phyloP scores from a whole-genome alignment of 2,329 filamentous ascomycete genomes.

The Diaporthe australafricana region DNA sequence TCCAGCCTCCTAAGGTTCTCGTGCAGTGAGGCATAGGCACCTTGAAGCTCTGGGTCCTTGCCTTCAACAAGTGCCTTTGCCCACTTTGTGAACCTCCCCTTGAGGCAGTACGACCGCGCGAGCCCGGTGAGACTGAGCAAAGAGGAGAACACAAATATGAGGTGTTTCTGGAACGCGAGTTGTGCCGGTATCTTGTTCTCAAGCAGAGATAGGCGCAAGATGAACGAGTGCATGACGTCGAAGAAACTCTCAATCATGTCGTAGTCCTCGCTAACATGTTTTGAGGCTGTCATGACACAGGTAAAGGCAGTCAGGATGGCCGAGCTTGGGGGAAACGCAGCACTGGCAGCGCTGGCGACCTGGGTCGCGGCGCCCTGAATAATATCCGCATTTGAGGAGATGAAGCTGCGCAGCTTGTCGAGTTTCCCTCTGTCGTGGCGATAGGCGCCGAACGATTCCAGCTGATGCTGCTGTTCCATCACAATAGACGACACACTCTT shows the following conservation, averaged over 20 bases:
- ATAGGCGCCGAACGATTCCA: constrained; percentile 48
- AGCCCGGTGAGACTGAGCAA: constrained; percentile 36
- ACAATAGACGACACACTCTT: no score
- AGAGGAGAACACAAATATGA: constrained; percentile 33
- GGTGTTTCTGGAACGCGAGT: constrained; percentile 19
- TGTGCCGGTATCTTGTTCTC: constrained; percentile 31
- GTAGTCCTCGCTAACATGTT: constrained; percentile 50
- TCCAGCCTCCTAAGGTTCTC: constrained; percentile 31
- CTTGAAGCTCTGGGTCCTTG: constrained; percentile 31
- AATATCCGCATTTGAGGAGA: constrained; percentile 45
- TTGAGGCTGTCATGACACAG: constrained; percentile 45
- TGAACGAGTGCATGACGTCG: constrained; percentile 40
- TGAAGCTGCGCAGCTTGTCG: constrained; percentile 46
- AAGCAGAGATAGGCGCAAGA: constrained; percentile 29
- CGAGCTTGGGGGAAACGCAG: constrained; percentile 47
- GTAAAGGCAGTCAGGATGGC: constrained; percentile 50
- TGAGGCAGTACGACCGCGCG: constrained; percentile 26
- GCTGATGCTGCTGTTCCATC: constrained; percentile 37
- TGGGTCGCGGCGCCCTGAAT: constrained; percentile 46
- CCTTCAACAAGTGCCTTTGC: constrained; percentile 32
- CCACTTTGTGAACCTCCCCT: constrained; percentile 34
- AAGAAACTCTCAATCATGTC: constrained; percentile 54
- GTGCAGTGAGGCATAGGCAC: constrained; percentile 27
- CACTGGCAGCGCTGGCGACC: constrained; percentile 45
- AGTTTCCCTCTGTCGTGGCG: constrained; percentile 49